Evolutionary conservation across 2,329 filamentous ascomycete species (phyloP).

Genomic region (Tolypocladium pustulatum): DNA sequence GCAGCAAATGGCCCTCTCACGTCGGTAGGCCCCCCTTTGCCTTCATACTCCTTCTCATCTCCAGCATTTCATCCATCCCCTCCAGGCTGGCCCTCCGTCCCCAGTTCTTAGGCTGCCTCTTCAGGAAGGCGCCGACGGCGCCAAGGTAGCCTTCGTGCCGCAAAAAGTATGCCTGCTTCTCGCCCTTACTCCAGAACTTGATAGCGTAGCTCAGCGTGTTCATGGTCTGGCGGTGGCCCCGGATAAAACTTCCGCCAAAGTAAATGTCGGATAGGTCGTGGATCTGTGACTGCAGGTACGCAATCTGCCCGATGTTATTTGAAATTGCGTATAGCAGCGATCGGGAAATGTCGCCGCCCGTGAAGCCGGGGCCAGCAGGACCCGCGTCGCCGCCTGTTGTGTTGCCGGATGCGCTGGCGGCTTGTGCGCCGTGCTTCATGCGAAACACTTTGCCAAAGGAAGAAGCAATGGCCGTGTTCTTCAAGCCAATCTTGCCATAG

Average conservation of each 20-base stretch:
- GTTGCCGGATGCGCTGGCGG: constrained; percentile 65
- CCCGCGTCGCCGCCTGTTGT: constrained; percentile 33
- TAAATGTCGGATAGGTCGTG: constrained; percentile 89
- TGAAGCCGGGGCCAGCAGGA: constrained; percentile 45
- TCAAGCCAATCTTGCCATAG: constrained; percentile 92
- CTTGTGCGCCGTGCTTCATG: constrained; percentile 77
- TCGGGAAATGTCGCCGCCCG: constrained; percentile 74
- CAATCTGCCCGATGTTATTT: constrained; percentile 97
- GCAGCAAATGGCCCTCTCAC: background rate
- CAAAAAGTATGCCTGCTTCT: constrained; percentile 92
- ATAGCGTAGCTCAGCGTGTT: constrained; percentile 95
- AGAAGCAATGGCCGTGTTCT: constrained; percentile 89
- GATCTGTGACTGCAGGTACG: constrained; percentile 93
- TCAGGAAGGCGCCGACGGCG: constrained; percentile 86
- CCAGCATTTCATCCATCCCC: constrained; percentile 23
- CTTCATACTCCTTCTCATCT: constrained; percentile 14
- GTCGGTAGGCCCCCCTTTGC: constrained; percentile 1
- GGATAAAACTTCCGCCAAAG: constrained; percentile 94
- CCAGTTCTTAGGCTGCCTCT: constrained; percentile 85
- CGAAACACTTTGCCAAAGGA: constrained; percentile 96
- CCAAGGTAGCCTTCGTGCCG: constrained; percentile 94
- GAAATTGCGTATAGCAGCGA: constrained; percentile 90
- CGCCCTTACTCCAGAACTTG: constrained; percentile 91
- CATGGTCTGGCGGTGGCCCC: constrained; percentile 94
- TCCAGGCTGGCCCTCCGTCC: constrained; percentile 73